Base-by-base conservation (phyloP, 169 alveolate species). In the Plasmodium adleri region DNA sequence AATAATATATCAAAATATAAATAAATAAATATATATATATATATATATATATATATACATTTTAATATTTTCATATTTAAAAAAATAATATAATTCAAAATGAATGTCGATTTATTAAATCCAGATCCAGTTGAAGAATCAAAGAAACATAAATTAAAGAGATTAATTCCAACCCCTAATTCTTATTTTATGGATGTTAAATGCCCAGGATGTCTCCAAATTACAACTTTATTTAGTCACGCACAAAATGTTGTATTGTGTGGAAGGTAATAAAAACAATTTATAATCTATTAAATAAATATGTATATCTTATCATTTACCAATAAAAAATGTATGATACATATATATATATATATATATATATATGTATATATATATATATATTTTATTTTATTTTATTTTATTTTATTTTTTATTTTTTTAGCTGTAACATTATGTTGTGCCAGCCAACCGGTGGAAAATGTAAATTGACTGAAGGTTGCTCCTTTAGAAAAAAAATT, bases 391-490 rank as follows among this genome's bases (percentile, higher is more conserved):
- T 68, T n/a, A n/a, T n/a, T n/a, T n/a, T n/a, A n/a, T 68, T 32
- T 78, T 43, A 49, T 24, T 43, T 63, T 73, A 15, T 54, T 64
- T 52, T 47, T 20, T 10, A 66, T 39, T 39, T 39, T 0, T 88
- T 75, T 92, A 98, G 97, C 93, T 98, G 99, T 94, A 94, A 96
- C 50, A 97, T 96, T 56, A 97, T 97, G 88, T 95, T 98, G 76
- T 96, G 99, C 93, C 98, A 97, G 91, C 99, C 99, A 26, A 97
- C 99, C 20, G 99, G 99, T 39, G 99, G 99, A 71, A 97, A 97
- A 91, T 97, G 98, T 86, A 96, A 97, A 90, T 97, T 98, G 75
- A 96, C 98, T 68, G 97, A 97, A 91, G 99, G 99, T 74, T 97
- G 99, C 86, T 97, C 99, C 86, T 97, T 97, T 97, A 98, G 99